A percentile compares a stretch with the other conserved stretches of the same genome.
These are phyloP conservation scores for Cryptococcus amylolentus DNA, from an alignment of 1,284 basidiomycete species.

Conservation along the genomic window DNA sequence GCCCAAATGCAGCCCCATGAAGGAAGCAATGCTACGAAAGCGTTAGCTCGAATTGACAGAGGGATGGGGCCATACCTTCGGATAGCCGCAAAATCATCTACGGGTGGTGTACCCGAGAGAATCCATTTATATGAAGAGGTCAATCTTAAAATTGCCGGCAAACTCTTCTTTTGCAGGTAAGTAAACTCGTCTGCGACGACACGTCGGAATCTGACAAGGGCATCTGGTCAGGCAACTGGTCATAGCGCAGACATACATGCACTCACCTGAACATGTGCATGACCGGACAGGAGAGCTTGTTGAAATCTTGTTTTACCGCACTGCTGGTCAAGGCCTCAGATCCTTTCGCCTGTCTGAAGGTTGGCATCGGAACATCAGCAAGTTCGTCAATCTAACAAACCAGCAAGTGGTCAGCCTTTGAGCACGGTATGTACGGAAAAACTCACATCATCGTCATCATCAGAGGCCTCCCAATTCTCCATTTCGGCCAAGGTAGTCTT, in stretches of 20 bases:
- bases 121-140: conserved; percentile 84
- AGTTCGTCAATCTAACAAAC: conserved; percentile 15
- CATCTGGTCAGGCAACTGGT: conserved; percentile 3
- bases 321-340: conserved; percentile 50
- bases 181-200: conserved; percentile 94
- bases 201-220: conserved; percentile 60
- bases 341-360: conserved; percentile 27
- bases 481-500: conserved; percentile 50
- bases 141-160: conserved; percentile 72
- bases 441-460: conserved; percentile 51
- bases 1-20: conserved; percentile 81
- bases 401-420: background rate
- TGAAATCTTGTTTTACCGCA: conserved; percentile 69
- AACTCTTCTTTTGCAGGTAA: conserved; percentile 76
- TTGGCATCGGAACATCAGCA: conserved; percentile 24
- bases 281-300: conserved; percentile 71
- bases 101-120: conserved; percentile 91
- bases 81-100: conserved; percentile 82
- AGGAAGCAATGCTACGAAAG: conserved; percentile 64
- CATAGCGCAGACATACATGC: background rate
- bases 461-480: conserved; percentile 42
- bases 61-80: conserved; percentile 58
- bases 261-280: conserved; percentile 77
- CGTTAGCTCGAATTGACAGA: background rate
- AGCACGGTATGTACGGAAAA: background rate